phyloP scores from a whole-genome alignment of 2,329 filamentous ascomycete genomes.

The Venturia oleaginea region DNA sequence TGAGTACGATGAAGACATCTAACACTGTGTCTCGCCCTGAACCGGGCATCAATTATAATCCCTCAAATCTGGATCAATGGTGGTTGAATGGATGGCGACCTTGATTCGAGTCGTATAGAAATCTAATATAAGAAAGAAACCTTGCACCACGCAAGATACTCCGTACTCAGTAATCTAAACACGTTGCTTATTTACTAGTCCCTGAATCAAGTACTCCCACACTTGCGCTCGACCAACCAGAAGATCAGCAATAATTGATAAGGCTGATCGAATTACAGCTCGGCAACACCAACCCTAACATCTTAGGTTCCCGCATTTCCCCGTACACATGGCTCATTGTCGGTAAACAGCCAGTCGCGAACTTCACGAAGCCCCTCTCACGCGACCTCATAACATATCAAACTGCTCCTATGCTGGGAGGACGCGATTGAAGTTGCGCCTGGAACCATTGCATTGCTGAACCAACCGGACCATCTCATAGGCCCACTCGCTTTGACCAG shows the following conservation, averaged over 20 bases:
- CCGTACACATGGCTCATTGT: not conserved
- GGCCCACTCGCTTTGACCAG: not conserved
- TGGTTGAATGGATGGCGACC: too few species aligned
- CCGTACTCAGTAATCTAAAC: too few species aligned
- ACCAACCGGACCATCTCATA: not conserved
- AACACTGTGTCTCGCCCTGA: too few species aligned
- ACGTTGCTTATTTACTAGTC: too few species aligned
- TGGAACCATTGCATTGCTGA: not conserved
- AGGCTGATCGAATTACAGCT: not conserved
- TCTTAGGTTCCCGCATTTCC: not conserved
- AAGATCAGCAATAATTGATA: not conserved
- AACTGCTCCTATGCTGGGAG: not conserved
- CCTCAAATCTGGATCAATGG: too few species aligned
- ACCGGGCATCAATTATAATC: too few species aligned
- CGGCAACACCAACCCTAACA: not conserved
- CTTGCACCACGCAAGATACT: too few species aligned
- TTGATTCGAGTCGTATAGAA: too few species aligned
- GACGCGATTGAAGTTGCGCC: not conserved
- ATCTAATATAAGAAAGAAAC: too few species aligned
- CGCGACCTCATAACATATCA: not conserved
- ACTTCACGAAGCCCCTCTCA: not conserved
- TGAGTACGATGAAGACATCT: not conserved
- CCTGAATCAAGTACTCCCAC: too few species aligned
- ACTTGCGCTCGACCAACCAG: not conserved
- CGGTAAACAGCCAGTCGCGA: conserved; percentile 1